Conservation (phyloP, 2,329 filamentous ascomycete species). For the Neopestalotiopsis sp. region DNA sequence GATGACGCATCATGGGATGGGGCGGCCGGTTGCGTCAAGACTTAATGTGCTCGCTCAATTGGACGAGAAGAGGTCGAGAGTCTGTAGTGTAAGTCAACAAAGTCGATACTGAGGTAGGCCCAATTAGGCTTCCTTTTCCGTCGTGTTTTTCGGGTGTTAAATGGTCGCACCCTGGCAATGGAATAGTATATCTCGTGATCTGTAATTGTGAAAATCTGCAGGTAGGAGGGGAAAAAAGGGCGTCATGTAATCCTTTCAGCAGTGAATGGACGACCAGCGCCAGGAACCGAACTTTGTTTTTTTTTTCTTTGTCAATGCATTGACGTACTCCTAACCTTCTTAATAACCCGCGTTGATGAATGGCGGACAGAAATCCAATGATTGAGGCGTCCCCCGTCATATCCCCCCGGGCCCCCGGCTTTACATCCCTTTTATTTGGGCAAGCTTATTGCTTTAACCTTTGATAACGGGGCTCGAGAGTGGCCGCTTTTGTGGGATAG, state of each 20-base stretch:
- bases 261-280: neutral
- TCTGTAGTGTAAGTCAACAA: neutral
- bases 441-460: slow-evolving; percentile 3
- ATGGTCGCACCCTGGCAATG: neutral
- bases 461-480: neutral
- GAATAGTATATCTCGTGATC: neutral
- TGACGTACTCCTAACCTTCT: neutral
- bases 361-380: neutral
- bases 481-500: neutral
- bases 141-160: too few relatives aligned
- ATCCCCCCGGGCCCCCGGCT: neutral
- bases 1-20: neutral
- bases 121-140: too few relatives aligned
- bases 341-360: neutral
- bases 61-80: neutral
- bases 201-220: neutral
- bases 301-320: neutral
- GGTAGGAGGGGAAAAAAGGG: too few relatives aligned
- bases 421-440: neutral
- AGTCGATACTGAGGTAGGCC: neutral
- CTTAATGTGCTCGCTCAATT: neutral
- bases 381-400: neutral
- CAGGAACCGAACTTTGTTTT: slow-evolving; percentile 9
- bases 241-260: neutral
- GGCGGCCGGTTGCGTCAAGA: neutral